Conservation (phyloP, 2,329 filamentous ascomycete genomes). For the Diaporthe capsici region DNA sequence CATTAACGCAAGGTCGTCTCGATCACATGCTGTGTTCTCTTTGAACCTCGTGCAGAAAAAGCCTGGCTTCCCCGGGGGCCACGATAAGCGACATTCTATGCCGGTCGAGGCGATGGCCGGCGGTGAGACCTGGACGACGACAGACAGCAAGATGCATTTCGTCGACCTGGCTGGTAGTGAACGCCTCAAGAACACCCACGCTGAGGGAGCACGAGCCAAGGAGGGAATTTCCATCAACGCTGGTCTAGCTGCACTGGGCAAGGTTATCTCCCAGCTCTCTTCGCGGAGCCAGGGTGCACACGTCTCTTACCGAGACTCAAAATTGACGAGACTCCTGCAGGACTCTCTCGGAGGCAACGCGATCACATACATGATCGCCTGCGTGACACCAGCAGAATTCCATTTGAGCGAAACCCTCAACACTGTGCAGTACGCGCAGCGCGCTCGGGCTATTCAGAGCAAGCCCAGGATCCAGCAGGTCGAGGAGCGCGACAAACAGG, state of each 20-base stretch:
- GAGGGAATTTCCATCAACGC: slow-evolving; percentile 99
- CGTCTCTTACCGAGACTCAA: slow-evolving; percentile 98
- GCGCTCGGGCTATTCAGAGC: slow-evolving; percentile 95
- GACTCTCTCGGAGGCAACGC: slow-evolving; percentile 97
- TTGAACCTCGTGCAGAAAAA: slow-evolving; percentile 93
- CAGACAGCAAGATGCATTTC: slow-evolving; percentile 98
- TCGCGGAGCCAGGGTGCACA: slow-evolving; percentile 89
- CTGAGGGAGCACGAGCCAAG: slow-evolving; percentile 92
- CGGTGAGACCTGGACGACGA: slow-evolving; percentile 80
- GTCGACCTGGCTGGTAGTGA: slow-evolving; percentile 98
- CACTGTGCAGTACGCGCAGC: slow-evolving; percentile 96
- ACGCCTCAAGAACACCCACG: slow-evolving; percentile 95
- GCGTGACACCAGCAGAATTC: slow-evolving; percentile 96
- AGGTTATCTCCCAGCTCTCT: slow-evolving; percentile 98
- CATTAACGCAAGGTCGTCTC: slow-evolving; percentile 97
- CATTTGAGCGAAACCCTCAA: slow-evolving; percentile 98
- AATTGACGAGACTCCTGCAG: slow-evolving; percentile 92
- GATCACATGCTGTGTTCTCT: slow-evolving; percentile 97
- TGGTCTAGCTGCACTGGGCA: slow-evolving; percentile 92
- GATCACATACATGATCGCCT: slow-evolving; percentile 99
- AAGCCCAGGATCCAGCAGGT: slow-evolving; percentile 96
- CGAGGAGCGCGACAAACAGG: slow-evolving; percentile 94
- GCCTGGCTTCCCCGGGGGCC: slow-evolving; percentile 64
- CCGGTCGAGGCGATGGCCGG: slow-evolving; percentile 84
- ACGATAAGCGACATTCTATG: slow-evolving; percentile 89